phyloP scores from a whole-genome alignment of 257 asterid species.

The Verbena officinalis region DNA sequence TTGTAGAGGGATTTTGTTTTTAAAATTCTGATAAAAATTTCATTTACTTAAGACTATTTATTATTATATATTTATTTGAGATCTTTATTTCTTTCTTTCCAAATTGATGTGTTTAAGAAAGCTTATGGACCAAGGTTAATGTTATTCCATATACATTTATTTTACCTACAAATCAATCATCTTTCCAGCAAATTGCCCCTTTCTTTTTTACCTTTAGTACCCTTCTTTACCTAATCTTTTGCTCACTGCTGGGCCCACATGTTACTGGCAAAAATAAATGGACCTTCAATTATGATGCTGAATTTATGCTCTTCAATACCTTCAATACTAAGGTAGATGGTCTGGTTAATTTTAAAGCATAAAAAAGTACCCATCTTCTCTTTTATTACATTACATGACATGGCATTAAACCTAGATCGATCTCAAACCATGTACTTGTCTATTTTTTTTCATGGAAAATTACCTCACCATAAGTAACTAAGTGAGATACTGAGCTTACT shows the following conservation, averaged over 20 bases:
- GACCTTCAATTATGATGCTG: constrained; percentile 6
- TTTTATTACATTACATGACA: neutral
- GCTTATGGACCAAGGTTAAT: constrained; percentile 11
- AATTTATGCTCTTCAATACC: neutral
- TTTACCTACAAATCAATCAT: constrained; percentile 12
- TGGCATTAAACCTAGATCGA: constrained; percentile 7
- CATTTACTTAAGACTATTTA: no score
- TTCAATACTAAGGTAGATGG: no score
- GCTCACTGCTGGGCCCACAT: constrained; percentile 27
- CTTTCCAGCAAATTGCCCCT: constrained; percentile 20
- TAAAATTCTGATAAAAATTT: no score
- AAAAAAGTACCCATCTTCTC: neutral
- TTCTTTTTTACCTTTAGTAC: neutral
- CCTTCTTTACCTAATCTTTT: constrained; percentile 8
- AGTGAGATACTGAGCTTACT: neutral
- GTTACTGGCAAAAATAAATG: constrained; percentile 8
- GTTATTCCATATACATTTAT: neutral
- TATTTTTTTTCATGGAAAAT: neutral
- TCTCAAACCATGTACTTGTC: neutral
- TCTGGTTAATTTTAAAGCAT: constrained; percentile 2
- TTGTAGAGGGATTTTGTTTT: no score
- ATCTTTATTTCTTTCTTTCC: no score
- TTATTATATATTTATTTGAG: no score
- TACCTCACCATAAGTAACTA: neutral
- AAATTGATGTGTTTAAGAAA: constrained; percentile 1